Evolutionary conservation across 352 stramenopile genomes (phyloP).

Genomic region (Pythium diclinum): DNA sequence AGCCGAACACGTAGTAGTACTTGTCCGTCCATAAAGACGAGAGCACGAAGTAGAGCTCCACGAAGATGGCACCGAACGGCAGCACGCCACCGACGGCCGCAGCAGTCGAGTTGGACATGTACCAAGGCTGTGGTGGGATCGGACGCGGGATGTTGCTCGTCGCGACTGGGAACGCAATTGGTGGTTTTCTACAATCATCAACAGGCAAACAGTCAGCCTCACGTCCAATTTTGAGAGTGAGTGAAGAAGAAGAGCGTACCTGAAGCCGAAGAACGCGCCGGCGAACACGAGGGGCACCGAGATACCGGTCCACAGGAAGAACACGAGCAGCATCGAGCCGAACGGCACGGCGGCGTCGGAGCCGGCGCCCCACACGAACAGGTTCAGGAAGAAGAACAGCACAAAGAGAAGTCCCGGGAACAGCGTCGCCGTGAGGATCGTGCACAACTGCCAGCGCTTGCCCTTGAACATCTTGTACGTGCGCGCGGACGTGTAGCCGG

Average conservation of each 20-base stretch:
- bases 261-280: slow-evolving; percentile 98
- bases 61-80: slow-evolving; percentile 99
- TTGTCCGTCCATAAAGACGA: slow-evolving; percentile 98
- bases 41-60: slow-evolving; percentile 99
- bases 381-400: slow-evolving; percentile 97
- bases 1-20: slow-evolving; percentile 99
- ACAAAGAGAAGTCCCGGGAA: slow-evolving; percentile 97
- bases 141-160: slow-evolving; percentile 98
- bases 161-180: slow-evolving; percentile 95
- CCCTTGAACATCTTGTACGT: slow-evolving; percentile 99
- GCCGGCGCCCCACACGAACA: slow-evolving; percentile 93
- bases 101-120: slow-evolving; percentile 94
- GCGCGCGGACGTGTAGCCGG: slow-evolving; percentile 94
- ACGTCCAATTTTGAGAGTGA: neutral
- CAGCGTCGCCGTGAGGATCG: slow-evolving; percentile 92
- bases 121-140: slow-evolving; percentile 98
- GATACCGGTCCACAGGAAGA: slow-evolving; percentile 99
- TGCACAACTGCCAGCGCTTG: slow-evolving; percentile 97
- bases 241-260: slow-evolving; percentile 40
- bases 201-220: slow-evolving; percentile 1
- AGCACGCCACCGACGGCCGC: slow-evolving; percentile 96
- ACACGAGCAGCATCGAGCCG: slow-evolving; percentile 95
- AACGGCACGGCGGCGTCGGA: slow-evolving; percentile 95
- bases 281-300: slow-evolving; percentile 98
- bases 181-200: slow-evolving; percentile 49